Base-by-base conservation (phyloP, 768 basidiomycete genomes). In the Termitomyces sp. region DNA sequence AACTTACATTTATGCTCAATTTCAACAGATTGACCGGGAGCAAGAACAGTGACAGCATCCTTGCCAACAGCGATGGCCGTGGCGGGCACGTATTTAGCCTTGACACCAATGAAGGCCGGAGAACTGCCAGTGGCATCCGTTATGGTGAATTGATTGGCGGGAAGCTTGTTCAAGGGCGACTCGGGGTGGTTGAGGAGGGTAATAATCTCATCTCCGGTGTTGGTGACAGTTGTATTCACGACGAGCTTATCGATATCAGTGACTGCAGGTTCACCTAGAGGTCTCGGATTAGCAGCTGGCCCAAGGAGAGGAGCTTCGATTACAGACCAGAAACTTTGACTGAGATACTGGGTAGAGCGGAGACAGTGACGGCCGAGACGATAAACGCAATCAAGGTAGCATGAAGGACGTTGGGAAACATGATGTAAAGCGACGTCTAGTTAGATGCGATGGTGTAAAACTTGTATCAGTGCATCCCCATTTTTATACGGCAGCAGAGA, bases 21-120 rank as follows among this genome's bases (percentile, higher is more conserved):
- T 16, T 68, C 62, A 44, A 74, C 23, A 23, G 23, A 23, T 23
- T 23, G 23, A 23, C 23, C 23, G 23, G 23, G 23, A 23, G 23
- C 23, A 44, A 82, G 71, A 23, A 71, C 65, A 40, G 75, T 79
- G 67, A 75, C 73, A 35, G 66, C 69, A 28, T 68, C 66, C 57
- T 64, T 64, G 13, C 66, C 69, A 16, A 52, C 49, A 28, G 68
- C 66, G 50, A 71, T 72, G 35, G 74, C 75, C 16, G 64, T 65
- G n/a, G 64, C 36, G 5, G 73, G 78, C 23, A 71, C 67, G 55
- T 79, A 81, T 62, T 80, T 81, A 35, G 71, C 75, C 65, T 75
- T 77, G 64, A 75, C 68, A 58, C 80, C 80, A 28, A 62, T 72
- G 70, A 82, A 82, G 38, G 66, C 47, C 10, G 80, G 77, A 18